These are phyloP conservation scores for Suhomyces kilbournensis DNA, from an alignment of 805 yeast species.

Conservation along the genomic window DNA sequence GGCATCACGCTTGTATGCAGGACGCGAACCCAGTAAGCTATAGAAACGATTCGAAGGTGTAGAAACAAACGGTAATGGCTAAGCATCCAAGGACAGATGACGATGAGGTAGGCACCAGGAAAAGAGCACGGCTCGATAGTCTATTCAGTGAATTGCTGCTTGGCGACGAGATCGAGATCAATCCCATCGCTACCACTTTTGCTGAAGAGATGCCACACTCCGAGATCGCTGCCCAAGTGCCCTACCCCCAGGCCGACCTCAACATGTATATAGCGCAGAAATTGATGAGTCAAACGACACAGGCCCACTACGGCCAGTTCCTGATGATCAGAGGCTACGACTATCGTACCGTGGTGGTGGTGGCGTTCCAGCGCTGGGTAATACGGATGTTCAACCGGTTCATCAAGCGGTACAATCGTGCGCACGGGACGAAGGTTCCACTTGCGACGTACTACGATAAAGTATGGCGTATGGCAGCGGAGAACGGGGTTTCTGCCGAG, in stretches of 20 bases:
- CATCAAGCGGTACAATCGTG: conserved; percentile 25
- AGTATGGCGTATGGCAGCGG: conserved; percentile 20
- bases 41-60: not conserved
- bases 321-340: conserved; percentile 25
- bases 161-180: conserved; percentile 10
- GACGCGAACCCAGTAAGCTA: not conserved
- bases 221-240: conserved; percentile 10
- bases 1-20: not conserved
- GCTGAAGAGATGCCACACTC: conserved; percentile 7
- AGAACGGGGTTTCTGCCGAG: conserved; percentile 16
- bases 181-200: conserved; percentile 11
- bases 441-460: conserved; percentile 21
- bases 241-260: conserved; percentile 5
- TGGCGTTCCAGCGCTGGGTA: conserved; percentile 35
- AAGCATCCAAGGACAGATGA: conserved; percentile 5
- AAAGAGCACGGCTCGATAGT: conserved; percentile 30
- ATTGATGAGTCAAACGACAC: conserved; percentile 21
- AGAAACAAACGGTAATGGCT: not conserved
- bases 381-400: conserved; percentile 35
- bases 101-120: conserved; percentile 12
- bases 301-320: conserved; percentile 14
- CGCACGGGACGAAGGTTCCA: conserved; percentile 12
- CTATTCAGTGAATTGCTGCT: conserved; percentile 24
- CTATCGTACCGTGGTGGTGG: conserved; percentile 21
- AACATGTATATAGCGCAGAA: conserved; percentile 22